Evolutionary conservation across 768 basidiomycete genomes (phyloP), one percentile per base, ranked within the genome.

Genomic region (Hericium alpestre): DNA sequence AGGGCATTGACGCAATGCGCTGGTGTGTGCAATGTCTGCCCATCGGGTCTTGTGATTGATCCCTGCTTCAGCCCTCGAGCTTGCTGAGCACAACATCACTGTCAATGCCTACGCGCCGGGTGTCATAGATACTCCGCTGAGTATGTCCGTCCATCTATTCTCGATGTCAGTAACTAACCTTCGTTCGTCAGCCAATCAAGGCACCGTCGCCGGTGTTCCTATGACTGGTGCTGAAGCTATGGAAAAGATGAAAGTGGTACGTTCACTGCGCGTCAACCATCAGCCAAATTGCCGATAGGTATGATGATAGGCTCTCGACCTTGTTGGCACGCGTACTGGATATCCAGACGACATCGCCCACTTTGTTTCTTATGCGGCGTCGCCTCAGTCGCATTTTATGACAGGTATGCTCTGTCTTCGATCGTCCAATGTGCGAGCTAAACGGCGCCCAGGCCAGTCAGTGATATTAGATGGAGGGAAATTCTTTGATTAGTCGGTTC

Each of bases 1-100:
- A 58, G 69, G 1, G 69, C 58, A 3, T 47, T 71, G 27, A 71
- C 69, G 3, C 70, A 70, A 39, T 52, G 49, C 56, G 61, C 62
- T 6, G 61, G 61, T 63, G 43, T 18, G 59, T 20, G 51, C 38
- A 23, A 1, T 39, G 48, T 32, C 43, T 10, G 46, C 20, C 3
- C n/a, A n/a, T 20, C 3, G 16, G 16, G 12, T 20, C 15, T 46
- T 56, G 48, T 37, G 1, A 25, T 27, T 43, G 51, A 22, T 50
- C n/a, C 10, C 39, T 22, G 16, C 4, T 25, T 22, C 52, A 65
- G 65, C 65, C 46, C 32, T 61, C 10, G 65, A 65, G 38, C 54
- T 62, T 38, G 58, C 56, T 13, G 5, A 12, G 27, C 53, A 65
- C 18, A 55, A 61, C 16, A 65, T 65, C 54, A 65, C 65, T 4